Conservation (phyloP, 2,329 filamentous ascomycete species). For the Calonectria naviculata region DNA sequence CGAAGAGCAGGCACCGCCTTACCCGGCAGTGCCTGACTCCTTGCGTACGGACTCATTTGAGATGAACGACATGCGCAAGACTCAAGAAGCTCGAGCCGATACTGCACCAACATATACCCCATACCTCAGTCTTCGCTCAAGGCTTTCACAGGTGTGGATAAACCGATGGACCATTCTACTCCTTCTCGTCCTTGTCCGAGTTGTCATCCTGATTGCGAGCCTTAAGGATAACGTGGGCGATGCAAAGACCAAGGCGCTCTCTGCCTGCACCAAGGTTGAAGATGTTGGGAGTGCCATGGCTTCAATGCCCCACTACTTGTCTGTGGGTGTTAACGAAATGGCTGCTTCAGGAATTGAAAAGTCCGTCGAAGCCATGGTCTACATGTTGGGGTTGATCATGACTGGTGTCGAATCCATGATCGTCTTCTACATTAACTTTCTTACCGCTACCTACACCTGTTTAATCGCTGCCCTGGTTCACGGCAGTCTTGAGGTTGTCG, state of each 20-base stretch:
- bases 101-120: constrained; percentile 82
- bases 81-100: constrained; percentile 53
- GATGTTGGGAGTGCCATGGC: constrained; percentile 95
- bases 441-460: constrained; percentile 91
- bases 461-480: constrained; percentile 86
- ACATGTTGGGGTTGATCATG: constrained; percentile 81
- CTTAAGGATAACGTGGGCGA: constrained; percentile 80
- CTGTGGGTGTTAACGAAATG: constrained; percentile 87
- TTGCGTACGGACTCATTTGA: constrained; percentile 51
- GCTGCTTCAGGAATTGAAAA: constrained; percentile 84
- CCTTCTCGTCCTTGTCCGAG: constrained; percentile 83
- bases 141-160: constrained; percentile 96
- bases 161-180: constrained; percentile 97
- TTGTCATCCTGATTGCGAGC: constrained; percentile 79
- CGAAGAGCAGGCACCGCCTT: constrained; percentile 42
- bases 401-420: constrained; percentile 89
- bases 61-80: constrained; percentile 45
- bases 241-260: constrained; percentile 84
- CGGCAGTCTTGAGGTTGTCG: constrained; percentile 78
- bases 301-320: constrained; percentile 97
- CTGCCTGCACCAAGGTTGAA: constrained; percentile 92
- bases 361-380: constrained; percentile 82
- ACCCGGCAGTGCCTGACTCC: constrained; percentile 51
- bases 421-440: constrained; percentile 91
- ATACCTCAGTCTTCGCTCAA: constrained; percentile 89